Evolutionary conservation across 345 rosid genomes (phyloP), one percentile per base, ranked within the genome.

Genomic region (Acer yangbiense): DNA sequence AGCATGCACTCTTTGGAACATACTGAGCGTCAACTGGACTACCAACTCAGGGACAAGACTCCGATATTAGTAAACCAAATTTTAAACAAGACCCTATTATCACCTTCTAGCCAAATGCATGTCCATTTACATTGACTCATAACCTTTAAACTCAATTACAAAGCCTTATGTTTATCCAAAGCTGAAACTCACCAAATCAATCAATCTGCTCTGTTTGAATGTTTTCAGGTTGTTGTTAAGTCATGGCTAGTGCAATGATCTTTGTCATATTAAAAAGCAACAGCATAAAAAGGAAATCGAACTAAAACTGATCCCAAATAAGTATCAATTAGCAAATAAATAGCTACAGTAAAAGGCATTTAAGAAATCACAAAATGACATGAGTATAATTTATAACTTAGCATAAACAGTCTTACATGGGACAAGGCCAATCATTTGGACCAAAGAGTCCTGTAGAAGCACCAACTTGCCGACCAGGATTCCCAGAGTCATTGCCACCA

Each of bases 351-450:
- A 8, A n/a, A 48, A 25, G 65, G 69, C 14, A 27, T 44, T 39
- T 12, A 62, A 70, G 13, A 6, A 21, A 20, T 50, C 64, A 68
- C 29, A 58, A 52, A 68, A 65, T 21, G 23, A 72, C 32, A 55
- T 11, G 16, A 62, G 27, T 11, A 78, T 11, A 46, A 75, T 12
- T 21, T 39, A 43, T 11, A 66, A 65, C 57, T 69, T 32, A 73
- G 66, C 35, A 55, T n/a, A n/a, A 21, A 76, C 75, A 35, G 68
- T 72, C 98, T 89, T 94, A 96, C 99, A 96, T 96, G 60, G 99
- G 99, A 84, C 99, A 96, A 84, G 98, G 54, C 99, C 99, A 96
- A 84, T 96, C 99, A 86, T 96, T 96, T 63, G 98, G 99, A 77
- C 98, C 98, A 89, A 96, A 96, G 41, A 96, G 91, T 52, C 97